Conservation (phyloP, 2,329 filamentous ascomycete genomes). For the Pseudocercospora pini-densiflorae region DNA sequence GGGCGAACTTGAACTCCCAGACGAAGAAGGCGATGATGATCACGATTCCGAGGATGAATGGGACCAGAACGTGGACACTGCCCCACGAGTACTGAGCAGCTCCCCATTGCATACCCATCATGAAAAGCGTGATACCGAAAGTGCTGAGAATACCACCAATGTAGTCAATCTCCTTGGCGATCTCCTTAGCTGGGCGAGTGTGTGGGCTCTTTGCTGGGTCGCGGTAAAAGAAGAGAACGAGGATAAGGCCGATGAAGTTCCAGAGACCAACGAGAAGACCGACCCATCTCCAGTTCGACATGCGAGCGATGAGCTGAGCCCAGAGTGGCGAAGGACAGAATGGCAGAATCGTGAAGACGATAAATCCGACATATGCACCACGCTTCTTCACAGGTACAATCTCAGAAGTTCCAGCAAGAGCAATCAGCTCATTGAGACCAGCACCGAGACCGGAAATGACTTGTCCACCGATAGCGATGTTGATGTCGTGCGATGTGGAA, state of each 20-base stretch:
- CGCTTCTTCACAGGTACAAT: conserved; percentile 68
- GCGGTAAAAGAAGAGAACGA: conserved; percentile 59
- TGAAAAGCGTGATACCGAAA: conserved; percentile 56
- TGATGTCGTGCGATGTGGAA: conserved; percentile 63
- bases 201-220: conserved; percentile 53
- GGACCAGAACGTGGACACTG: conserved; percentile 40
- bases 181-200: conserved; percentile 45
- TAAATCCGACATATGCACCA: conserved; percentile 63
- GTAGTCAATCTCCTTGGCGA: conserved; percentile 56
- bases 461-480: conserved; percentile 65
- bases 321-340: conserved; percentile 67
- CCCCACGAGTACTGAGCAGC: conserved; percentile 27
- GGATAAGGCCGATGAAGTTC: conserved; percentile 56
- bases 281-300: conserved; percentile 60
- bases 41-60: conserved; percentile 39
- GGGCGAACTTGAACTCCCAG: conserved; percentile 39
- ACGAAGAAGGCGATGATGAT: conserved; percentile 40
- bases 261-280: conserved; percentile 59
- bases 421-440: conserved; percentile 71
- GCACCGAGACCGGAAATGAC: conserved; percentile 68
- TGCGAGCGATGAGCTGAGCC: conserved; percentile 60
- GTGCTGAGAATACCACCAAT: conserved; percentile 59
- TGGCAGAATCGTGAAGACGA: conserved; percentile 67
- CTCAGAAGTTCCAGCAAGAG: conserved; percentile 70
- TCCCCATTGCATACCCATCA: conserved; percentile 48